A percentile compares a stretch with the other conserved stretches of the same genome.
Evolutionary conservation across 2,329 filamentous ascomycete species (phyloP).

Genomic region (Amylocarpus encephaloides): DNA sequence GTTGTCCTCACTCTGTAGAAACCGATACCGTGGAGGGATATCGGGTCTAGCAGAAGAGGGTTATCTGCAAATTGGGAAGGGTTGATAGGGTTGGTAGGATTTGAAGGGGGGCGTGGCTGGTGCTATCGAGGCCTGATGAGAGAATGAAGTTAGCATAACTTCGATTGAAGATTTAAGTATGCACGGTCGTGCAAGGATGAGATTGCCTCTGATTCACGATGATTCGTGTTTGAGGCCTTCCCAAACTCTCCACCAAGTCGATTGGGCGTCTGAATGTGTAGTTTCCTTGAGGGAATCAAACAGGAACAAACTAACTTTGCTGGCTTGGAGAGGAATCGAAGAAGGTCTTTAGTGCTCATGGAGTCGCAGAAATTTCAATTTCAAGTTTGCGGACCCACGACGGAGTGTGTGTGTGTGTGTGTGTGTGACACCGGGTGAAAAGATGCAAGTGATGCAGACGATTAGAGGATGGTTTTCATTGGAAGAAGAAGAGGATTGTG

Average conservation of each 20-base stretch:
- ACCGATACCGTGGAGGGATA: slow-evolving; percentile 81
- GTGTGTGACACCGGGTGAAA: slow-evolving; percentile 20
- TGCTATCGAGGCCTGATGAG: slow-evolving; percentile 54
- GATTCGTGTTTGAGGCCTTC: too few species aligned
- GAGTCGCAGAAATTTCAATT: slow-evolving; percentile 40
- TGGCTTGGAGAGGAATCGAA: slow-evolving; percentile 90
- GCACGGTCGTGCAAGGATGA: neutral
- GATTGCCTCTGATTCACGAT: neutral
- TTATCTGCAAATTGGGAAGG: slow-evolving; percentile 44
- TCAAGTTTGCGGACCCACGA: slow-evolving; percentile 16
- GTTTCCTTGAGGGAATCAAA: too few species aligned
- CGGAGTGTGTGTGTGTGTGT: slow-evolving; percentile 5
- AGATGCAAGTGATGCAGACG: slow-evolving; percentile 8
- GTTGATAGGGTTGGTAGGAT: slow-evolving; percentile 28
- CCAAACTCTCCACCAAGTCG: too few species aligned
- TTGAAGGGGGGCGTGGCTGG: slow-evolving; percentile 37
- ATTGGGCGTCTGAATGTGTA: too few species aligned
- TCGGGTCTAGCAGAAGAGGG: slow-evolving; percentile 76
- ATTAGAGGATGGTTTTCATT: slow-evolving; percentile 7
- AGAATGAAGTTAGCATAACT: slow-evolving; percentile 1
- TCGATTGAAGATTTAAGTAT: neutral
- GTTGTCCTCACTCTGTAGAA: slow-evolving; percentile 60
- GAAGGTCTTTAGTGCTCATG: slow-evolving; percentile 88
- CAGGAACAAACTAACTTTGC: slow-evolving; percentile 65
- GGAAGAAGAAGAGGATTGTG: neutral